Evolutionary conservation across 306 rosid species (phyloP), one percentile per base, ranked within the genome.

Genomic region (Lathyrus aphaca): DNA sequence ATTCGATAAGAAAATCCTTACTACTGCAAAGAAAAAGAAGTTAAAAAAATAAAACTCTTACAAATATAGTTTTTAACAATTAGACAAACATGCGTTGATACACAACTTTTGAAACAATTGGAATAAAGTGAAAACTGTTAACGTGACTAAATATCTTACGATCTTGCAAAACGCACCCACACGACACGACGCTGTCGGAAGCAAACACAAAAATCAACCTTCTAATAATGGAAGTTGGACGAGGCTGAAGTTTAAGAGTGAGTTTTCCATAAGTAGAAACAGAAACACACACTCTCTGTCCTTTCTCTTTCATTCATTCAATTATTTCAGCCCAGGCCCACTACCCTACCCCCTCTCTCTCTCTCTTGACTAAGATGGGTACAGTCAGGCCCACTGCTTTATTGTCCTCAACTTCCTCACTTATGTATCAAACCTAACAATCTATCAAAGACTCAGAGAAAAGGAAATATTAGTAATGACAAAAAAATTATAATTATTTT

Each of bases 281-380:
- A 77, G 63, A 69, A 40, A 68, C 21, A 4, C 73, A 68, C 80
- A 78, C 81, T 25, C 64, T 69, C 65, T 73, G 42, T 16, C 70
- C 5, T 27, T 3, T 53, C 50, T 19, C 58, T 56, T 59, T 3
- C 49, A 12, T 54, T 17, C 35, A 10, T 50, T 71, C 54, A 73
- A 73, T 80, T 64, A 79, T 68, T 30, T n/a, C 54, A 70, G 89
- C 85, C 84, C 85, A 82, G 91, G 83, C 88, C 89, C 85, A 83
- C 89, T 40, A 3, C 18, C 51, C 71, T 79, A 6, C 38, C 37
- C 37, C n/a, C 38, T 32, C 9, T 35, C 39, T 35, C 38, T 32
- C 39, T 35, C 39, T 35, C 39, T 35, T 35, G 10, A 35, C 39
- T 35, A 35, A 8, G 39, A 35, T 35, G 39, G 39, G 8, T 35